These are phyloP conservation scores for Funneliformis mosseae DNA, from an alignment of 192 early-diverging fungal species.

Conservation along the genomic window DNA sequence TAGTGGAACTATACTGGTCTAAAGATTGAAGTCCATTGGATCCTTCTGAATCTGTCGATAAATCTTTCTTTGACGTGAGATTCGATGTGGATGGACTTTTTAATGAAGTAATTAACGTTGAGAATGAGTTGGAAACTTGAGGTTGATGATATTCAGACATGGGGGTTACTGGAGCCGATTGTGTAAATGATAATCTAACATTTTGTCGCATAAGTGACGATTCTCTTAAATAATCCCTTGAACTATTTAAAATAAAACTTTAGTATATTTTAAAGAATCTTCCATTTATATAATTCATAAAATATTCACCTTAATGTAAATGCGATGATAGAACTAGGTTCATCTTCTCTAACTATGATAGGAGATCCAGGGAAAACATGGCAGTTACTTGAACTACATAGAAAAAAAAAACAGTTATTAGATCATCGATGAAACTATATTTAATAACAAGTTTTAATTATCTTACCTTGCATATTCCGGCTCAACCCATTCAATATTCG, in stretches of 20 bases:
- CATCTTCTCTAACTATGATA: constrained; percentile 83
- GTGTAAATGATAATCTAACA: not conserved
- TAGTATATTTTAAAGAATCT: not conserved
- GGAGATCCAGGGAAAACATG: constrained; percentile 84
- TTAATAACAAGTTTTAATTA: not conserved
- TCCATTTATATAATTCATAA: not conserved
- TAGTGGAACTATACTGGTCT: not conserved
- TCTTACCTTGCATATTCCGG: constrained; percentile 58
- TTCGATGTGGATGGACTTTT: not conserved
- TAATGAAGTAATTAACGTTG: not conserved
- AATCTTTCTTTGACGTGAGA: not conserved
- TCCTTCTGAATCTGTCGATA: not conserved
- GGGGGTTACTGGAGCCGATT: constrained; percentile 7
- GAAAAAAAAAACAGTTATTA: not conserved
- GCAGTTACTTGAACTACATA: constrained; percentile 28
- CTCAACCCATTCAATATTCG: constrained; percentile 44
- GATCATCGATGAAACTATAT: not conserved
- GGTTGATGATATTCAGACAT: not conserved
- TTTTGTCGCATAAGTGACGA: constrained; percentile 37
- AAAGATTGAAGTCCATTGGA: not conserved
- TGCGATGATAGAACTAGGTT: constrained; percentile 90
- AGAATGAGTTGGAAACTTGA: not conserved
- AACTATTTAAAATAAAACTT: constrained; percentile 39
- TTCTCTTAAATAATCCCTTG: constrained; percentile 47
- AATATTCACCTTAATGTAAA: constrained; percentile 68